Conservation (phyloP, 352 stramenopile species). For the Salisapilia sapeloensis region DNA sequence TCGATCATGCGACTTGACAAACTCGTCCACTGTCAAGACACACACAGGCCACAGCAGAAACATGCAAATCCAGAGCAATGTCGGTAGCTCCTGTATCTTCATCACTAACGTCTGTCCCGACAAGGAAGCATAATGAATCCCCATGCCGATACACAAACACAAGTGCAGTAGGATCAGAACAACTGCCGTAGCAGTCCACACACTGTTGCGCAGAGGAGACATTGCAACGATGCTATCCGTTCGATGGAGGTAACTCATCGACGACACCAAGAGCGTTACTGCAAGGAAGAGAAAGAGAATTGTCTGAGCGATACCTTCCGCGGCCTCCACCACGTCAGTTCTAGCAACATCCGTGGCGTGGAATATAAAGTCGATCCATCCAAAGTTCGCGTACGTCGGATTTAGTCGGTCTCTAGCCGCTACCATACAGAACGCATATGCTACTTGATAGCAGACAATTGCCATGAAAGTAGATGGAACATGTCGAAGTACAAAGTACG, state of each 20-base stretch:
- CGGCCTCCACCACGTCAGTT: conserved; percentile 21
- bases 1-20: conserved; percentile 57
- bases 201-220: conserved; percentile 52
- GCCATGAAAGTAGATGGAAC: conserved; percentile 35
- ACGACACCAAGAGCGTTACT: conserved; percentile 49
- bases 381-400: conserved; percentile 11
- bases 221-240: conserved; percentile 50
- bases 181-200: conserved; percentile 26
- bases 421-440: conserved; percentile 49
- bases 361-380: conserved; percentile 50
- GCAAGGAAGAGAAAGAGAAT: conserved; percentile 56
- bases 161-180: conserved; percentile 30
- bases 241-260: conserved; percentile 54
- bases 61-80: conserved; percentile 31
- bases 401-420: conserved; percentile 8
- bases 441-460: conserved; percentile 48
- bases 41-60: conserved; percentile 44
- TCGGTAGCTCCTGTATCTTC: too few relatives aligned
- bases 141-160: conserved; percentile 18
- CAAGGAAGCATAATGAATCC: too few relatives aligned
- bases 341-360: conserved; percentile 27
- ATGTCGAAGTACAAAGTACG: conserved; percentile 60
- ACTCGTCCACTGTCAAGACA: conserved; percentile 40
- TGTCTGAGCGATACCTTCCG: conserved; percentile 54
- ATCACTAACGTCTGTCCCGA: too few relatives aligned